These are phyloP conservation scores for Dactylorhiza incarnata DNA, from an alignment of 106 monocot genomes.

Conservation along the genomic window DNA sequence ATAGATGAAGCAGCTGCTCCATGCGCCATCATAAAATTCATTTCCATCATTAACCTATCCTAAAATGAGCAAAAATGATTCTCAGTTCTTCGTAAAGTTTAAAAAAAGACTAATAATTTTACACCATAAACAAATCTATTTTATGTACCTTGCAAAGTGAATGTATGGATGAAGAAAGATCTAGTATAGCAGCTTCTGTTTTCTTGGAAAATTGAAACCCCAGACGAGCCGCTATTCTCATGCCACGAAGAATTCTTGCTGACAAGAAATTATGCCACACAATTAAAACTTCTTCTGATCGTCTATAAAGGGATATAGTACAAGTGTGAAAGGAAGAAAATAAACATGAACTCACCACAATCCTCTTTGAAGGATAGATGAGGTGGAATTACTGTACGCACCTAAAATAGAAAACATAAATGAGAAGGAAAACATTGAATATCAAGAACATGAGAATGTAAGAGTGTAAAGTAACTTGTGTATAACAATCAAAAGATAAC, in stretches of 20 bases:
- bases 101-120: neutral
- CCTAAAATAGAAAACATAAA: slow-evolving; percentile 23
- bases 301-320: neutral
- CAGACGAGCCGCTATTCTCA: slow-evolving; percentile 89
- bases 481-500: slow-evolving; percentile 6
- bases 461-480: neutral
- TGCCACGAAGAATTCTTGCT: slow-evolving; percentile 87
- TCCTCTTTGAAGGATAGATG: slow-evolving; percentile 72
- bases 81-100: neutral
- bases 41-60: slow-evolving; percentile 84
- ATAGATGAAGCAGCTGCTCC: slow-evolving; percentile 90
- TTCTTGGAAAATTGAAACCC: slow-evolving; percentile 61
- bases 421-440: neutral
- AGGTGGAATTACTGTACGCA: slow-evolving; percentile 77
- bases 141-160: slow-evolving; percentile 55
- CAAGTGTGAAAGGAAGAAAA: neutral
- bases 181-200: slow-evolving; percentile 50
- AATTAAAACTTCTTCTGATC: neutral
- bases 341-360: slow-evolving; percentile 46
- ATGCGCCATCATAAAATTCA: slow-evolving; percentile 91
- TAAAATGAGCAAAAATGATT: slow-evolving; percentile 29
- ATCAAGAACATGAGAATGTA: neutral
- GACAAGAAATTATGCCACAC: neutral
- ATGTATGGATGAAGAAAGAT: slow-evolving; percentile 48
- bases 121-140: neutral